Evolutionary conservation across 305 asterid species (phyloP).

Genomic region (Petunia hybrid): DNA sequence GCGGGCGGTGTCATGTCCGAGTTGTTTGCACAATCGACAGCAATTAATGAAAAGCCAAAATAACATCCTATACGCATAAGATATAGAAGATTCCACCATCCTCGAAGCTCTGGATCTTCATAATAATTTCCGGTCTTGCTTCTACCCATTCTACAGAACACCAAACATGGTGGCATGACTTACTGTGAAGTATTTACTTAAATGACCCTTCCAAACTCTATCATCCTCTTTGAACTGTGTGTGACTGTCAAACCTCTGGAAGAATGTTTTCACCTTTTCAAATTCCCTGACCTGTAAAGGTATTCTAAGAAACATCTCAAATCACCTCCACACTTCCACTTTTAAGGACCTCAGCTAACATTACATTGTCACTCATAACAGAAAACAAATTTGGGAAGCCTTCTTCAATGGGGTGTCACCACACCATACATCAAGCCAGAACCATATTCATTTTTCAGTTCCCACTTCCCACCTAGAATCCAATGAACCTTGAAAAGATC

Average conservation of each 20-base stretch:
- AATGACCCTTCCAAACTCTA: neutral
- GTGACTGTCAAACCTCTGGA: constrained; percentile 2
- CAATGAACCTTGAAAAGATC: constrained; percentile 1
- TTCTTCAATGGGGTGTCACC: constrained; percentile 20
- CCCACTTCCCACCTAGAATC: constrained; percentile 6
- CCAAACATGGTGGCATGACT: constrained; percentile 9
- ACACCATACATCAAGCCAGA: constrained; percentile 4
- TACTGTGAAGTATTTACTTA: constrained; percentile 6
- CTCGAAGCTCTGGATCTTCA: constrained; percentile 15
- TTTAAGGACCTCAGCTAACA: constrained; percentile 20
- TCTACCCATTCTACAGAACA: constrained; percentile 11
- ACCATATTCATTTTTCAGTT: constrained; percentile 21
- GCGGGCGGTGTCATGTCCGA: neutral
- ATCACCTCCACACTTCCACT: neutral
- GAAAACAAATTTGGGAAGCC: constrained; percentile 20
- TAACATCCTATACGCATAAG: neutral
- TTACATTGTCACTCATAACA: neutral
- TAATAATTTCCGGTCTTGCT: constrained; percentile 13
- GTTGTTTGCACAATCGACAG: neutral
- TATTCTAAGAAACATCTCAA: constrained; percentile 16
- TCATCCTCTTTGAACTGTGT: constrained; percentile 9
- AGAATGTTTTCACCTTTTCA: constrained; percentile 16
- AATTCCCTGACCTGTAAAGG: constrained; percentile 12
- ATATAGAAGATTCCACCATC: neutral
- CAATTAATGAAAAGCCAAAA: neutral